Evolutionary conservation across 1,284 basidiomycete species (phyloP).

Genomic region (Tilletia indica): DNA sequence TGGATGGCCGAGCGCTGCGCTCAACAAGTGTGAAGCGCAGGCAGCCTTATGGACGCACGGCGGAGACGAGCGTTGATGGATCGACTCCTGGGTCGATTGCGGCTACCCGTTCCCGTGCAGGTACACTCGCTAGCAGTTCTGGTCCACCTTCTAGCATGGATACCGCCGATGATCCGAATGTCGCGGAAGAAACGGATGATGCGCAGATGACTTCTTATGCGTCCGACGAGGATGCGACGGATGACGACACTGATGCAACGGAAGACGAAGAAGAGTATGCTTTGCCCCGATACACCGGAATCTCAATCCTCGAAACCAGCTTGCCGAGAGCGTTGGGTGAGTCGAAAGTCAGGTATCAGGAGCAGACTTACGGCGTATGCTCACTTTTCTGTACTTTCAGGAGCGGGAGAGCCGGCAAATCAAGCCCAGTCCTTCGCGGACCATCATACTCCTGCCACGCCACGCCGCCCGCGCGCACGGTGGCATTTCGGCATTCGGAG

Average conservation of each 20-base stretch:
- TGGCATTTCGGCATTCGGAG: slow-evolving; percentile 99
- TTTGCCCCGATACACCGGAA: slow-evolving; percentile 15
- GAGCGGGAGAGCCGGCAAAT: not conserved
- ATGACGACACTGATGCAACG: slow-evolving; percentile 5
- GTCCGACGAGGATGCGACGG: slow-evolving; percentile 16
- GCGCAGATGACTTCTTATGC: slow-evolving; percentile 15
- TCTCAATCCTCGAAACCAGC: slow-evolving; percentile 19
- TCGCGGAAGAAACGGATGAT: slow-evolving; percentile 11
- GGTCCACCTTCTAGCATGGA: slow-evolving; percentile 31
- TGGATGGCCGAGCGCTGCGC: slow-evolving; percentile 43
- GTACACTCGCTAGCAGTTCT: not conserved
- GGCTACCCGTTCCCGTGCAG: not conserved
- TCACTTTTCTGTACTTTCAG: not conserved
- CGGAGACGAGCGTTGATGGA: slow-evolving; percentile 20
- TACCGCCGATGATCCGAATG: not conserved
- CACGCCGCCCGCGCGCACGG: slow-evolving; percentile 57
- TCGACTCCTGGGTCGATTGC: slow-evolving; percentile 23
- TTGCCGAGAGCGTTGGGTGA: slow-evolving; percentile 11
- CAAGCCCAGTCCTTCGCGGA: slow-evolving; percentile 14
- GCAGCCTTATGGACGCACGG: not conserved
- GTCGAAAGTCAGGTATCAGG: not conserved
- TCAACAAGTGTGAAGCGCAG: slow-evolving; percentile 19
- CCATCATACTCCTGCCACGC: slow-evolving; percentile 15
- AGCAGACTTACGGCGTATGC: not conserved
- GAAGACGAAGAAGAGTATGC: slow-evolving; percentile 16